These are phyloP conservation scores for Mycena indigotica DNA, from an alignment of 768 basidiomycete genomes.

Conservation along the genomic window DNA sequence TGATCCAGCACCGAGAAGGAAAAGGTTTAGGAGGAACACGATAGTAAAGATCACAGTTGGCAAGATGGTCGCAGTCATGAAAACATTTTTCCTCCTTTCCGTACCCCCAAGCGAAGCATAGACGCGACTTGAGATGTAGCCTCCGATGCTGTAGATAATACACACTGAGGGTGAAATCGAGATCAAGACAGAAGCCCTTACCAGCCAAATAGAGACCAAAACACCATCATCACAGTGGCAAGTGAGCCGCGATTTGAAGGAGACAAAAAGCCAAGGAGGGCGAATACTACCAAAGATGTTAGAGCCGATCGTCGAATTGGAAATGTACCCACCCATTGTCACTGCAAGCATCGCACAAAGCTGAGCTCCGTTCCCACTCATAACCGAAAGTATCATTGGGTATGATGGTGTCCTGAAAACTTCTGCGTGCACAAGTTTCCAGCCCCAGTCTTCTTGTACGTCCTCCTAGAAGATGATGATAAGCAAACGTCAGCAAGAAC, in stretches of 20 bases:
- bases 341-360: conserved; percentile 84
- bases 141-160: conserved; percentile 62
- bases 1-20: conserved; percentile 81
- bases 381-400: conserved; percentile 76
- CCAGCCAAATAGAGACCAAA: conserved; percentile 93
- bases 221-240: conserved; percentile 91
- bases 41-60: conserved; percentile 86
- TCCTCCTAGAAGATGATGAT: conserved; percentile 62
- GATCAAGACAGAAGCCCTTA: conserved; percentile 30
- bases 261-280: conserved; percentile 90
- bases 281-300: conserved; percentile 9
- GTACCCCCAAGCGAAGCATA: conserved; percentile 81
- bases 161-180: conserved; percentile 5
- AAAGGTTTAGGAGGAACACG: conserved; percentile 89
- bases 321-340: conserved; percentile 64
- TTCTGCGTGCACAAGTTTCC: conserved; percentile 97
- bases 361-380: conserved; percentile 91
- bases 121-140: conserved; percentile 83
- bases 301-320: neutral
- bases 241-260: conserved; percentile 95
- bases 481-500: neutral
- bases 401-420: conserved; percentile 85
- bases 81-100: conserved; percentile 78
- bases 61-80: conserved; percentile 84
- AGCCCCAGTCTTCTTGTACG: conserved; percentile 97